Evolutionary conservation across 2,329 filamentous ascomycete species (phyloP), one percentile per base, ranked within the genome.

Genomic region (Fusarium hainanense): DNA sequence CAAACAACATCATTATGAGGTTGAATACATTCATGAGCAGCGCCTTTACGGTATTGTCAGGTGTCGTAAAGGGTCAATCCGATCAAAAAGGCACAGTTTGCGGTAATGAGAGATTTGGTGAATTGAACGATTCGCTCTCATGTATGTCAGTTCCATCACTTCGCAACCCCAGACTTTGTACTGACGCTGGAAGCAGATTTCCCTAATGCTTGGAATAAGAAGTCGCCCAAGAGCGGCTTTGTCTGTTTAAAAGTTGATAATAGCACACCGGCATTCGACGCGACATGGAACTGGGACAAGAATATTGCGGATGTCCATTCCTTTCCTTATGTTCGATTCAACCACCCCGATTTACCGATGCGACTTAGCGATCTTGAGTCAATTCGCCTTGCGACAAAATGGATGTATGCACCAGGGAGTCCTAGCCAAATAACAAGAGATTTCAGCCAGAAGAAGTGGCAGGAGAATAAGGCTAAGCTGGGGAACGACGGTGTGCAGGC

Each of bases 161-260:
- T 4, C 3, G 12, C 16, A 21, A 3, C 25, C 6, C 10, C 0
- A 4, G 13, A 16, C 6, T 8, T 1, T 43, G 8, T 13, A 20
- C 60, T 74, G 18, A 75, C 4, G 34, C 32, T 40, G 8, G 0
- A n/a, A 6, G 9, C 11, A 75, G 73, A 75, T 48, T 75, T 74
- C n/a, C 71, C 69, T 14, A 75, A 75, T 27, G 73, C 73, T 16
- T 75, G 73, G 73, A 75, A 75, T 14, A 49, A 55, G 13, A 75
- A 75, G 13, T 73, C 69, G 4, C 73, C 73, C 0, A 57, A 74
- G 6, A 47, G 42, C 8, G 73, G 73, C 28, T 75, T 75, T n/a
- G 58, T 72, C 3, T 75, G 73, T 47, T 50, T 75, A 46, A 68
- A 58, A 20, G 71, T 75, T 14, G 68, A 75, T 44, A 75, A 75